Conservation (phyloP, 2,329 filamentous ascomycete species). For the Lachnellula occidentalis region DNA sequence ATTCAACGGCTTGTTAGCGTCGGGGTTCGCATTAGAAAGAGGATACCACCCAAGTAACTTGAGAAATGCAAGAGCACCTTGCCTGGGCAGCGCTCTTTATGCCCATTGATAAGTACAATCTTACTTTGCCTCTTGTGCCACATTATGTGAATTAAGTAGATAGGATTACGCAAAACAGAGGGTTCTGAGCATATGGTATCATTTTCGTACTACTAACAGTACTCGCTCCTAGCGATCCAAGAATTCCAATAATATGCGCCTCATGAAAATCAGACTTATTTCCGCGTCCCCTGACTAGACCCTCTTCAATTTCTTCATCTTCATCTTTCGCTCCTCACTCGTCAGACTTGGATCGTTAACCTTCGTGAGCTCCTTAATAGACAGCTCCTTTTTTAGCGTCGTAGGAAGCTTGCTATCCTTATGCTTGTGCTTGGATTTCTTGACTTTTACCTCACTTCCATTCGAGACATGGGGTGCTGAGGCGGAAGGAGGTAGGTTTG, state of each 20-base stretch:
- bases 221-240: background rate
- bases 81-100: background rate
- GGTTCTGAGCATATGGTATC: background rate
- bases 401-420: background rate
- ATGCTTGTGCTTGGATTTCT: background rate
- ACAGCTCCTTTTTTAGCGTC: too few species aligned
- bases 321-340: constrained; percentile 11
- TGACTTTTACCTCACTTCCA: background rate
- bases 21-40: background rate
- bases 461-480: background rate
- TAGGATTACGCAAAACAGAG: too few species aligned
- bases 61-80: background rate
- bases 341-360: constrained; percentile 5
- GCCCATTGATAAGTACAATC: background rate
- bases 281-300: background rate
- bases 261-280: background rate
- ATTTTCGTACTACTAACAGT: background rate
- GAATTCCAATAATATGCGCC: background rate
- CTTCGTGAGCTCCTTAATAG: constrained; percentile 1
- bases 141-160: background rate
- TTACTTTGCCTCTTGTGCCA: background rate
- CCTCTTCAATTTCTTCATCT: constrained; percentile 14
- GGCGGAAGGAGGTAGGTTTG: background rate
- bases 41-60: background rate
- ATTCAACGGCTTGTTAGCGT: constrained; percentile 13